phyloP scores from a whole-genome alignment of 1,139 yeast genomes.

The Casaregolazyma suthepensis region DNA sequence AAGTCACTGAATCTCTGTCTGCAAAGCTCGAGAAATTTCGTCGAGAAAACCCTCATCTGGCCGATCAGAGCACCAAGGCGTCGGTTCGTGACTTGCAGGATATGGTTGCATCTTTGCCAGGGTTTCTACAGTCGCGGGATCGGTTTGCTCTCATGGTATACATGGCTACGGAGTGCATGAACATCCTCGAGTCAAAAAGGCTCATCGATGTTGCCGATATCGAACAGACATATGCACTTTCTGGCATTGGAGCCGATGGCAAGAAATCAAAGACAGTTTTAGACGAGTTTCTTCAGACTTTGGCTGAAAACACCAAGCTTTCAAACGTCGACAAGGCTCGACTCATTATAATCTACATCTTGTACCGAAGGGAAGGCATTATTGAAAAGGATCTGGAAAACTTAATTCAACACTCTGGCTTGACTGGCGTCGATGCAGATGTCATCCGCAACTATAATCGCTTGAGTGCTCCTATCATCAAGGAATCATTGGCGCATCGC shows the following conservation, averaged over 20 bases:
- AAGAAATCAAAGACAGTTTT: constrained; percentile 58
- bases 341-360: constrained; percentile 67
- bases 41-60: constrained; percentile 57
- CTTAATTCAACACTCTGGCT: constrained; percentile 62
- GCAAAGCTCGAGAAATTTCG: constrained; percentile 61
- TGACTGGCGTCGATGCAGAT: constrained; percentile 51
- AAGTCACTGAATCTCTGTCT: constrained; percentile 60
- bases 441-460: constrained; percentile 60
- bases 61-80: constrained; percentile 27
- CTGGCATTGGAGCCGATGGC: constrained; percentile 66
- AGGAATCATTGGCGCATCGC: constrained; percentile 29
- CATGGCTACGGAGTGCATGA: constrained; percentile 38
- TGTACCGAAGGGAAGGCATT: constrained; percentile 73
- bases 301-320: constrained; percentile 46
- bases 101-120: constrained; percentile 39
- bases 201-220: constrained; percentile 31
- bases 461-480: constrained; percentile 63
- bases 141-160: constrained; percentile 35
- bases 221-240: constrained; percentile 62
- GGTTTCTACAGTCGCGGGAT: constrained; percentile 34
- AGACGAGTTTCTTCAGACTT: constrained; percentile 54
- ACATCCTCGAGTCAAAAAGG: constrained; percentile 27
- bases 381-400: constrained; percentile 68
- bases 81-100: constrained; percentile 36
- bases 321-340: constrained; percentile 64